These are phyloP conservation scores for Populus trichocarpa DNA, from an alignment of 441 rosid species.

Conservation along the genomic window DNA sequence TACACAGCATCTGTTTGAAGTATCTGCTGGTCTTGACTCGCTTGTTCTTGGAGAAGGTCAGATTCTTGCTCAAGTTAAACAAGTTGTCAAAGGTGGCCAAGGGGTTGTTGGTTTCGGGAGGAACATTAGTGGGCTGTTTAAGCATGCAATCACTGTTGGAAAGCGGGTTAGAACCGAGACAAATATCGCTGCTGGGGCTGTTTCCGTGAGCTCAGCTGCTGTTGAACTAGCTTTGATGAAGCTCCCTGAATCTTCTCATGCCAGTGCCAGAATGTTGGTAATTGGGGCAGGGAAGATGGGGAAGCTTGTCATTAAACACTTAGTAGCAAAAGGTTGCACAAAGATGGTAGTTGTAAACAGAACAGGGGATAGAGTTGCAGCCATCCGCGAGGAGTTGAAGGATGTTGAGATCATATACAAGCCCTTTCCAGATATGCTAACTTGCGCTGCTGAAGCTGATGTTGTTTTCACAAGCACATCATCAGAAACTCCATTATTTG, in stretches of 20 bases:
- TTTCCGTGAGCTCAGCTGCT: conserved; percentile 93
- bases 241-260: conserved; percentile 57
- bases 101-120: conserved; percentile 92
- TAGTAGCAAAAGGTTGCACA: conserved; percentile 89
- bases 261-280: conserved; percentile 71
- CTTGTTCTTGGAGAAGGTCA: conserved; percentile 97
- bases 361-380: conserved; percentile 69
- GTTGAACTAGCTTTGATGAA: conserved; percentile 90
- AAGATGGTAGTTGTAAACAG: conserved; percentile 83
- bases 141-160: conserved; percentile 89
- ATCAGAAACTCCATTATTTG: conserved; percentile 67
- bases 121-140: conserved; percentile 81
- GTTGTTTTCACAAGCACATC: conserved; percentile 96
- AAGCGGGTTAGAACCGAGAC: conserved; percentile 93
- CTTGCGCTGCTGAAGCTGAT: conserved; percentile 76
- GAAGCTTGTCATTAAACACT: conserved; percentile 90
- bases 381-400: conserved; percentile 63
- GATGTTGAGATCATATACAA: conserved; percentile 64
- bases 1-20: conserved; percentile 86
- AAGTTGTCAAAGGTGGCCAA: conserved; percentile 85
- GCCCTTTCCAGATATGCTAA: conserved; percentile 59
- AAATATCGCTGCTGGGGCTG: conserved; percentile 87
- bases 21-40: conserved; percentile 93
- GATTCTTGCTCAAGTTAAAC: conserved; percentile 96
- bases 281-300: conserved; percentile 99